Evolutionary conservation across 2,329 filamentous ascomycete species (phyloP), one percentile per base, ranked within the genome.

Genomic region (Calonectria pauciramosa): DNA sequence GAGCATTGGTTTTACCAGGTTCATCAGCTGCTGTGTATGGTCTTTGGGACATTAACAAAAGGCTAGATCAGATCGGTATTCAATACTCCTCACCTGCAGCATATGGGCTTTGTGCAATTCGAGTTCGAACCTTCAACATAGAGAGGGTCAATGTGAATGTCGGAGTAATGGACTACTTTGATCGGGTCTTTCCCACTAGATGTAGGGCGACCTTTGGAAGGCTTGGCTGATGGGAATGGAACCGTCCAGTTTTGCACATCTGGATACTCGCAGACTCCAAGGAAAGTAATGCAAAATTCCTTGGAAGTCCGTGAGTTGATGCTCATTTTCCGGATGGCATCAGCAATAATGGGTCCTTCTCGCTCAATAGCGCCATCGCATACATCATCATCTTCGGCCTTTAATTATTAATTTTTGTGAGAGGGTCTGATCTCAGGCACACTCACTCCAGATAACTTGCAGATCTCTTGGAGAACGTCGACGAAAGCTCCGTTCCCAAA

Each of bases 31-130:
- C 79, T 0, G 86, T 87, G 76, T 90, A 91, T 1, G 86, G 82
- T 68, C 87, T 88, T 34, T 10, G n/a, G 9, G 28, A 28, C 18
- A 20, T 30, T 52, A 41, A 47, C 70, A 32, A 77, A 69, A 9
- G 26, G 34, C 44, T 41, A 11, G 14, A 9, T 1, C 36, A 16
- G 13, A 16, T 26, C 13, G 3, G 18, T 14, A 26, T 11, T 10
- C 6, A 28, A 2, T 32, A 3, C 3, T 14, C 56, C 82, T 81
- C 72, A 86, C 79, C 90, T 87, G 82, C 91, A 93, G 82, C 91
- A 93, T 70, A 92, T 90, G 1, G 89, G 90, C 80, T 91, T 91
- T 34, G 86, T 86, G 82, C 91, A 93, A 74, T 91, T 86, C 28
- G 88, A 86, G 78, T 86, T 91, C 9, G 89, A 85, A 0, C 91